phyloP scores from a whole-genome alignment of 2,329 filamentous ascomycete species.

The Trichophyton rubrum region DNA sequence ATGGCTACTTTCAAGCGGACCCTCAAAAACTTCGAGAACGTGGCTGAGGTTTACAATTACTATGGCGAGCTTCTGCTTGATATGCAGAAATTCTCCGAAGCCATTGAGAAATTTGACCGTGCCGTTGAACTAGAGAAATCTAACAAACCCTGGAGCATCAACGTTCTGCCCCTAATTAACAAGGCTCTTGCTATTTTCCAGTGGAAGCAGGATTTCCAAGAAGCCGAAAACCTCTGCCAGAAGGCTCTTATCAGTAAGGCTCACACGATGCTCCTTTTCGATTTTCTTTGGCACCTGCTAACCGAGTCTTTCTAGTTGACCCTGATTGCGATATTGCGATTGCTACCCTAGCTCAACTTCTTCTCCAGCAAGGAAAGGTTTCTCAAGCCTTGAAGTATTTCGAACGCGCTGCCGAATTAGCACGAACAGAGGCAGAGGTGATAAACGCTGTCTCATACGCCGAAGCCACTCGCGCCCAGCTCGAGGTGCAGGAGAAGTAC shows the following conservation, averaged over 20 bases:
- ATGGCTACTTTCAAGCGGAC: conserved; percentile 97
- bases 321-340: conserved; percentile 98
- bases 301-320: conserved; percentile 52
- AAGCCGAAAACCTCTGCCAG: conserved; percentile 91
- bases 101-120: conserved; percentile 94
- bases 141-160: conserved; percentile 88
- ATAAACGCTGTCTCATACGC: conserved; percentile 94
- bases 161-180: conserved; percentile 94
- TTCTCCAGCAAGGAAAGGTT: conserved; percentile 95
- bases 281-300: conserved; percentile 15
- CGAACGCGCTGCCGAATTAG: conserved; percentile 87
- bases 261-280: background rate
- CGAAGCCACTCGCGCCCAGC: conserved; percentile 88
- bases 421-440: conserved; percentile 87
- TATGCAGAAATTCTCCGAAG: conserved; percentile 89
- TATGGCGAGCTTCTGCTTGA: conserved; percentile 94
- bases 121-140: conserved; percentile 98
- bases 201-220: conserved; percentile 91
- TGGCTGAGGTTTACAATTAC: conserved; percentile 98
- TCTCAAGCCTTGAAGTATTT: conserved; percentile 93
- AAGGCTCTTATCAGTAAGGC: conserved; percentile 89
- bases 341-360: conserved; percentile 93
- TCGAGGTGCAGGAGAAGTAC: conserved; percentile 82
- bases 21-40: conserved; percentile 96
- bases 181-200: conserved; percentile 95